Base-by-base conservation (phyloP, 352 stramenopile species). In the Peronospora tabacina region DNA sequence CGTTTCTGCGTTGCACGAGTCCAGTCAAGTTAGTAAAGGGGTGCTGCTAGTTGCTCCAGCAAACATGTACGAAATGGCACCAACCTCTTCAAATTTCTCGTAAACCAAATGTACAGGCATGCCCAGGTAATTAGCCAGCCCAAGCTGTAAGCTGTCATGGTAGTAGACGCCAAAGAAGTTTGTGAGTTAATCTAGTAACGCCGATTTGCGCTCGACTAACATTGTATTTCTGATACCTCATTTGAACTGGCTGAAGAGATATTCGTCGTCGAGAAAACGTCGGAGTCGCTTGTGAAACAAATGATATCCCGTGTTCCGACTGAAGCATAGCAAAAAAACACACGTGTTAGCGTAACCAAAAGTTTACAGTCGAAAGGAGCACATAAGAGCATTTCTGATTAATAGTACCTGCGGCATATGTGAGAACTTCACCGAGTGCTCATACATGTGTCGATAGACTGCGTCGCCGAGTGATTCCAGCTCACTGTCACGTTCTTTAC, bases 221-320 rank as follows among this genome's bases (percentile, higher is more conserved):
- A 43, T 13, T 43, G 3, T 48, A 36, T 11, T 17, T 28, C 7
- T 29, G 12, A 39, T 51, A 87, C 76, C 81, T 93, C 71, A 86
- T 87, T 63, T 90, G 73, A 9, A 93, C 73, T 8, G 77, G 77
- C 10, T 85, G 69, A 35, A 93, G 73, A 10, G 73, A 82, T 20
- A 89, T 69, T 28, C 82, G 49, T 36, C 74, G 66, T 20, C 77
- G 63, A 53, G 68, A 74, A 39, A 80, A 77, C 10, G 72, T 63
- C 5, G 70, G 65, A 4, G 67, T 72, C 2, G 62, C 66, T 66
- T 77, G 71, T n/a, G 76, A 75, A 7, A 85, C 60, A 32, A 93
- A 89, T 2, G 82, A 90, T 41, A 83, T 66, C 0, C 80, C 79
- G 38, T 87, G 89, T 46, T 93, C 82, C 20, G 82, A 90, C 78